Percentiles rank a stretch among this genome's conserved stretches.
Conservation (phyloP, 768 basidiomycete species). For the Termitomyces sp. region DNA sequence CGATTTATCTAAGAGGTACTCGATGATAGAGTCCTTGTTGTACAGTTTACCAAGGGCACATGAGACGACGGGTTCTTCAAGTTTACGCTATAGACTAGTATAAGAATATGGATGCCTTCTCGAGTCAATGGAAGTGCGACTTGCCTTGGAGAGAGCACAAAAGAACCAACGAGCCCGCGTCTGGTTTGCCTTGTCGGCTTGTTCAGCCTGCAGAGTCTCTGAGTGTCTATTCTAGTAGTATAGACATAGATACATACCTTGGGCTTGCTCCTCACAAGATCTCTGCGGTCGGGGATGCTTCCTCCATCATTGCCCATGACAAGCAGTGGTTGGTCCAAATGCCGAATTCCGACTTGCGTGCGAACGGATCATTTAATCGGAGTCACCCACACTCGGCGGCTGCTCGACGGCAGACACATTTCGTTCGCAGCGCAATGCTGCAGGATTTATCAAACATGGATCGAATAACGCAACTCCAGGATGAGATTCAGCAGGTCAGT, state of each 20-base stretch:
- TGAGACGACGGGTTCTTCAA: conserved; percentile 87
- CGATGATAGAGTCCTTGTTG: conserved; percentile 92
- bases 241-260: conserved; percentile 43
- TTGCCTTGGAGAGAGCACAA: conserved; percentile 93
- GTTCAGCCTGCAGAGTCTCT: conserved; percentile 52
- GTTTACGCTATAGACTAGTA: conserved; percentile 56
- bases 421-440: conserved; percentile 72
- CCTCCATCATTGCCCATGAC: conserved; percentile 87
- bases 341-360: neutral
- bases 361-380: neutral
- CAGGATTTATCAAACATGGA: conserved; percentile 93
- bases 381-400: conserved; percentile 2
- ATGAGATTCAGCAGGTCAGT: conserved; percentile 83
- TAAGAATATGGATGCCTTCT: conserved; percentile 50
- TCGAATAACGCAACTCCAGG: conserved; percentile 92
- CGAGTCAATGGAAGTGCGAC: conserved; percentile 7
- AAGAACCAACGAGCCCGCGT: conserved; percentile 86
- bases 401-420: neutral
- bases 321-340: neutral
- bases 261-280: conserved; percentile 68
- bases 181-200: conserved; percentile 89
- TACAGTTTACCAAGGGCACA: conserved; percentile 93
- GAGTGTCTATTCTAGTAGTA: too few species aligned
- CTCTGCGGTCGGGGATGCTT: conserved; percentile 81
- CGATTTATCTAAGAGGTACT: conserved; percentile 80